Conservation (phyloP, 495 filamentous ascomycete species). For the Penicillium macrosclerotiorum region DNA sequence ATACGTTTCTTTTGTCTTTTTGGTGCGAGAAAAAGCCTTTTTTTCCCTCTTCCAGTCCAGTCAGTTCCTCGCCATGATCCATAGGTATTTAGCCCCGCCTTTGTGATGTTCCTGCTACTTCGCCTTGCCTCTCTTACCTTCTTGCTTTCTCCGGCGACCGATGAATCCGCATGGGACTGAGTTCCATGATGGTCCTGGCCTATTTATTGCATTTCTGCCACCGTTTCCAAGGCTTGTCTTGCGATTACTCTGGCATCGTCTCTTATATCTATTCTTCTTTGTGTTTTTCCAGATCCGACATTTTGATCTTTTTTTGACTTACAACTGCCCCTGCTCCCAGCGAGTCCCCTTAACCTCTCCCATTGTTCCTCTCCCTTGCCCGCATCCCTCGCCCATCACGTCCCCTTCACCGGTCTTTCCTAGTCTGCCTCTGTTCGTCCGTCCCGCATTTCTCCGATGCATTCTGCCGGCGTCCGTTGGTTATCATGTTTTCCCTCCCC, state of each 20-base stretch:
- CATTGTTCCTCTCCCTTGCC: constrained; percentile 22
- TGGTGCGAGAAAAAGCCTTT: constrained; percentile 26
- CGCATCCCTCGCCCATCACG: too few relatives aligned
- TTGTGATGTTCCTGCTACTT: constrained; percentile 11
- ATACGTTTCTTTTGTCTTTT: constrained; percentile 23
- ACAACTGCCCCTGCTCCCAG: constrained; percentile 35
- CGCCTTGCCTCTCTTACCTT: constrained; percentile 11
- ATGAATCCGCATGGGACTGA: constrained; percentile 22
- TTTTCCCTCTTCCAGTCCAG: constrained; percentile 1
- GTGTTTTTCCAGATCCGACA: constrained; percentile 20
- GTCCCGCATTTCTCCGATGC: constrained; percentile 34
- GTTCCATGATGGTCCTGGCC: constrained; percentile 17
- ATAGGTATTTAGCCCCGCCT: constrained; percentile 16
- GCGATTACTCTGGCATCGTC: constrained; percentile 10
- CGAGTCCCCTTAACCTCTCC: constrained; percentile 39
- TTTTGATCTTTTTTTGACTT: constrained; percentile 26
- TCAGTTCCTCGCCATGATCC: background rate
- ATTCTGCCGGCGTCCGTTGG: constrained; percentile 49
- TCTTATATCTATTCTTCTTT: constrained; percentile 7
- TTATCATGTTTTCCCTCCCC: constrained; percentile 33
- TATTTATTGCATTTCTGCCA: constrained; percentile 23
- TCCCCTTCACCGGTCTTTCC: too few relatives aligned
- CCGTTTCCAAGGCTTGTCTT: constrained; percentile 5
- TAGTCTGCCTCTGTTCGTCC: constrained; percentile 13
- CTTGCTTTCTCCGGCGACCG: constrained; percentile 16